These are phyloP conservation scores for Aspergillus sclerotialis DNA, from an alignment of 2,329 filamentous ascomycete genomes.

Conservation along the genomic window DNA sequence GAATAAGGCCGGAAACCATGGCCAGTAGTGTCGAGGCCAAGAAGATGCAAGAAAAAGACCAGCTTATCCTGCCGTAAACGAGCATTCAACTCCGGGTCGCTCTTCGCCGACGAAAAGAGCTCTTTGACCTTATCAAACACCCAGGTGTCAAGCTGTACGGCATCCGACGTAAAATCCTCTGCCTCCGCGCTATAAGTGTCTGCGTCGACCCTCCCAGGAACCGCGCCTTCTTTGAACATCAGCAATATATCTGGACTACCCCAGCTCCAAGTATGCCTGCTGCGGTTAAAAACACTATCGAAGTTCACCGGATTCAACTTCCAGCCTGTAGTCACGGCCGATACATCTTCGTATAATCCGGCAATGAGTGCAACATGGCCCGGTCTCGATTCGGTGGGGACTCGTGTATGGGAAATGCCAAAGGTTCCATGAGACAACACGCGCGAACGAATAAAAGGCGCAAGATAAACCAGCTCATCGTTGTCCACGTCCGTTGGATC, in stretches of 20 bases:
- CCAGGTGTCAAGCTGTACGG: slow-evolving; percentile 78
- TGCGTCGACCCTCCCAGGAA: slow-evolving; percentile 79
- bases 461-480: slow-evolving; percentile 63
- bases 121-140: slow-evolving; percentile 91
- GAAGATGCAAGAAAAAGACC: slow-evolving; percentile 90
- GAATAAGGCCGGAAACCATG: slow-evolving; percentile 87
- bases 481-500: slow-evolving; percentile 15
- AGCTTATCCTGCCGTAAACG: slow-evolving; percentile 73
- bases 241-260: slow-evolving; percentile 94
- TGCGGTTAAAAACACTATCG: slow-evolving; percentile 97
- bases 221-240: slow-evolving; percentile 94
- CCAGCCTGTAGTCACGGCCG: slow-evolving; percentile 94
- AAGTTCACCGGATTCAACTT: slow-evolving; percentile 98
- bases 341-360: slow-evolving; percentile 95
- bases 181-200: slow-evolving; percentile 74
- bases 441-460: slow-evolving; percentile 83
- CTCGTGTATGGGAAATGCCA: slow-evolving; percentile 91
- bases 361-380: slow-evolving; percentile 96
- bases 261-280: slow-evolving; percentile 97
- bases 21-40: slow-evolving; percentile 86
- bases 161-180: slow-evolving; percentile 84
- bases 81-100: slow-evolving; percentile 66
- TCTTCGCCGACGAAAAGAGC: slow-evolving; percentile 72
- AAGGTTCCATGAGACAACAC: slow-evolving; percentile 89
- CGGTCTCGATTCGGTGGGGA: slow-evolving; percentile 92